Conservation (phyloP, 83 land plant genomes). For the Picea engelmannii region DNA sequence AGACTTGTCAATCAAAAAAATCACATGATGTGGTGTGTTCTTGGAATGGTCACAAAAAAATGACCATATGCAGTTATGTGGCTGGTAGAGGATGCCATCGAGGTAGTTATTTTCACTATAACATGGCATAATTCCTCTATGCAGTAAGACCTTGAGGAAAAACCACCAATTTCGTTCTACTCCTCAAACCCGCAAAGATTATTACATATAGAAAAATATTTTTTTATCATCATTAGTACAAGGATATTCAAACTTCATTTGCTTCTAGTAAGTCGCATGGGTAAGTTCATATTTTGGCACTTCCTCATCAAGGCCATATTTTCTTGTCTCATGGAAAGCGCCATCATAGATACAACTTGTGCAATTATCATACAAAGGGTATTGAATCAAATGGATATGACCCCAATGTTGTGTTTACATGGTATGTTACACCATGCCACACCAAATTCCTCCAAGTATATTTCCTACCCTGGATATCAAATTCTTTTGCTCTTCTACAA, state of each 20-base stretch:
- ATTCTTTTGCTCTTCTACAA: conserved; percentile 26
- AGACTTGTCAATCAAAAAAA: conserved; percentile 40
- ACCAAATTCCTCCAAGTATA: conserved; percentile 45
- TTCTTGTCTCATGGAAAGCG: conserved; percentile 26
- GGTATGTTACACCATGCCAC: conserved; percentile 36
- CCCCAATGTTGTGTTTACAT: conserved; percentile 10
- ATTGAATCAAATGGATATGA: conserved; percentile 31
- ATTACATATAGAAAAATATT: conserved; percentile 22
- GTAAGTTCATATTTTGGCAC: conserved; percentile 33
- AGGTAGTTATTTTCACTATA: neutral
- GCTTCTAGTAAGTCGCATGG: conserved; percentile 30
- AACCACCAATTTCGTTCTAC: neutral
- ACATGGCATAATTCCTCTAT: conserved; percentile 31
- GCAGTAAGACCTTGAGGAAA: conserved; percentile 20
- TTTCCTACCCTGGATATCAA: conserved; percentile 35
- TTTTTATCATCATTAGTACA: conserved; percentile 23
- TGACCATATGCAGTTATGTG: conserved; percentile 31
- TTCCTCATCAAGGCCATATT: conserved; percentile 30
- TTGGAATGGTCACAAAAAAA: conserved; percentile 1
- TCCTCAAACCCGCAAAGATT: conserved; percentile 24
- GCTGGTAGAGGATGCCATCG: neutral
- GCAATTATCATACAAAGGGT: conserved; percentile 6
- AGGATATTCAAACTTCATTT: conserved; percentile 27
- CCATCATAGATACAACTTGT: conserved; percentile 25
- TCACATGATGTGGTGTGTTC: neutral